Evolutionary conservation across 768 basidiomycete species (phyloP), one percentile per base, ranked within the genome.

Genomic region (Russula brevipes): DNA sequence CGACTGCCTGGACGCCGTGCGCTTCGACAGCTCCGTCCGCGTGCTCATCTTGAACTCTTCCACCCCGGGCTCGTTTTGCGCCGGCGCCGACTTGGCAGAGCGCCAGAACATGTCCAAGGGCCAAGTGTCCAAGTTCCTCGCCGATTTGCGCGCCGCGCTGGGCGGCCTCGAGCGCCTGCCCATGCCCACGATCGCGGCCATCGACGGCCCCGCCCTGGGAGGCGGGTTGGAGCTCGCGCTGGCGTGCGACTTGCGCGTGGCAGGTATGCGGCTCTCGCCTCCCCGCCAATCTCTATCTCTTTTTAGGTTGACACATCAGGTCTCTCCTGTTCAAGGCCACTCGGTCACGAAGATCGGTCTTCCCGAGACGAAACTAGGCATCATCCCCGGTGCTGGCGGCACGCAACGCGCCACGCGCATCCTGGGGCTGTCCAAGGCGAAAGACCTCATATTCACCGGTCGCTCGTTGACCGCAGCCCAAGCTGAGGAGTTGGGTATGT

Each of bases 131-230:
- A 83, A 80, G 69, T 97, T 96, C 75, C 86, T 97, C 51, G 75
- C 67, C 45, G 85, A 88, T 68, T 78, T 97, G 30, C 83, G 94
- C 35, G 77, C 78, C 44, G 82, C 90, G 9, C 74, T 98, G 45
- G 79, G 81, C 35, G 83, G 82, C 69, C 81, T 98, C n/a, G 93
- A 94, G 75, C 78, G 80, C 45, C 77, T 96, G 39, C 88, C 89
- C 5, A 83, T 95, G 77, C 94, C 94, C 4, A 95, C 92, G 16
- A 89, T 97, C 60, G 89, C 89, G 41, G 92, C 94, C 5, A 89
- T 98, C 46, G 94, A 97, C 71, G 94, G 94, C 0, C 91, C 91
- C 19, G 94, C 94, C 9, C 79, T 98, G 0, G 94, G 94, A 10
- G 94, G 94, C n/a, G 94, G 94, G 2, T 79, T 94, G 35, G 94